A percentile compares a stretch with the other conserved stretches of the same genome.
These are phyloP conservation scores for Capsicum chinense DNA, from an alignment of 257 asterid genomes.

Conservation along the genomic window DNA sequence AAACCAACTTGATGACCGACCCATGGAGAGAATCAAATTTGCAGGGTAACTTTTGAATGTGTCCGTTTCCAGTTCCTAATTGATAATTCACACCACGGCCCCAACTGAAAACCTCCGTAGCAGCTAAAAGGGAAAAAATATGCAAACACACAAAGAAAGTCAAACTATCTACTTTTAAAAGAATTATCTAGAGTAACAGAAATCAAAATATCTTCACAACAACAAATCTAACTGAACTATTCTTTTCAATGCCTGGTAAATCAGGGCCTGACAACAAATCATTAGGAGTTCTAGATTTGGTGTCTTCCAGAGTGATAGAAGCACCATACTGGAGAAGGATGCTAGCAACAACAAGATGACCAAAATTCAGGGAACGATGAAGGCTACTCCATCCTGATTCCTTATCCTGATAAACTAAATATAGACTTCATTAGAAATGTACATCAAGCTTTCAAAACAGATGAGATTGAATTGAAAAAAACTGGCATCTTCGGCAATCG, in stretches of 20 bases:
- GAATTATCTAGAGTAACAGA: background rate
- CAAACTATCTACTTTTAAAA: slow-evolving; percentile 14
- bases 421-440: slow-evolving; percentile 21
- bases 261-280: slow-evolving; percentile 97
- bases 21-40: slow-evolving; percentile 91
- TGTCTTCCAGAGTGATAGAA: slow-evolving; percentile 80
- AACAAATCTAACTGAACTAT: slow-evolving; percentile 53
- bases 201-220: slow-evolving; percentile 12
- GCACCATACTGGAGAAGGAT: slow-evolving; percentile 84
- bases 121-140: slow-evolving; percentile 48
- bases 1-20: slow-evolving; percentile 63
- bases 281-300: slow-evolving; percentile 76
- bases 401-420: slow-evolving; percentile 66
- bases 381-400: slow-evolving; percentile 99
- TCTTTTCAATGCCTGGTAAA: slow-evolving; percentile 61
- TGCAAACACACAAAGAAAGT: slow-evolving; percentile 33
- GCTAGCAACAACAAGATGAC: slow-evolving; percentile 93
- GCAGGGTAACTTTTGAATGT: slow-evolving; percentile 94
- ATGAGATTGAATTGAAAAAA: background rate
- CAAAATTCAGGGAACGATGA: slow-evolving; percentile 94
- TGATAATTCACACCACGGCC: slow-evolving; percentile 99
- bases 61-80: slow-evolving; percentile 97
- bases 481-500: background rate
- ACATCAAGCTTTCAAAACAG: background rate
- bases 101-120: slow-evolving; percentile 97